These are phyloP conservation scores for Lecanicillium sp. DNA, from an alignment of 2,329 filamentous ascomycete genomes.

Conservation along the genomic window DNA sequence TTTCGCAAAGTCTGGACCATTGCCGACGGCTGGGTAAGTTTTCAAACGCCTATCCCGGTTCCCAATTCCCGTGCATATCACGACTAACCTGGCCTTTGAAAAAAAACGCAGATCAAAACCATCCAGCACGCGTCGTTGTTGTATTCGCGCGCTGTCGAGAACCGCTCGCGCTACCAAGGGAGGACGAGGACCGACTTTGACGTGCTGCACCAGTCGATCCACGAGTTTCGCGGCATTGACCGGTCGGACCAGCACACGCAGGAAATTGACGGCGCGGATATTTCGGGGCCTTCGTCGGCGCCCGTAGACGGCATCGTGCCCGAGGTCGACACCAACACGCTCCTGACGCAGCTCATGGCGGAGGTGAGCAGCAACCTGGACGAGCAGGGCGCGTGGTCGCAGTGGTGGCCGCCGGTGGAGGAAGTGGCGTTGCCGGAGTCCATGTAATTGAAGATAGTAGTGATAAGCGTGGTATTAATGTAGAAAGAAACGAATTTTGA, in stretches of 20 bases:
- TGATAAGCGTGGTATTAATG: too few relatives aligned
- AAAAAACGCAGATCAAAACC: constrained; percentile 18
- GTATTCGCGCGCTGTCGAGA: constrained; percentile 21
- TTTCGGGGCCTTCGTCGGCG: neutral
- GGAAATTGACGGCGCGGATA: constrained; percentile 24
- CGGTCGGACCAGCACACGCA: constrained; percentile 26
- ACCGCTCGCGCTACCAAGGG: constrained; percentile 20
- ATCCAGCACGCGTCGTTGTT: constrained; percentile 23
- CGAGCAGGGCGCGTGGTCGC: constrained; percentile 23
- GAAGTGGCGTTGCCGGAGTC: constrained; percentile 14
- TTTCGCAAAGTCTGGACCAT: constrained; percentile 25
- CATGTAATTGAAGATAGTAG: too few relatives aligned
- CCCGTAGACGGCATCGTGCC: neutral
- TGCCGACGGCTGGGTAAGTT: constrained; percentile 25
- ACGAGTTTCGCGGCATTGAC: constrained; percentile 27
- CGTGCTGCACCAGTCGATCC: constrained; percentile 25
- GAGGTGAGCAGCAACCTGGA: constrained; percentile 23
- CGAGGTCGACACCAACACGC: constrained; percentile 18
- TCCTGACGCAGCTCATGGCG: constrained; percentile 21
- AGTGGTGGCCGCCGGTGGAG: constrained; percentile 23
- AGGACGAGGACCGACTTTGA: constrained; percentile 25
- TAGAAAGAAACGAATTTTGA: too few relatives aligned
- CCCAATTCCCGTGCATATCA: neutral
- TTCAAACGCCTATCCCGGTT: neutral
- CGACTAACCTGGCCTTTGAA: too few relatives aligned